Conservation (phyloP, 306 rosid genomes). For the Quercus gilva region DNA sequence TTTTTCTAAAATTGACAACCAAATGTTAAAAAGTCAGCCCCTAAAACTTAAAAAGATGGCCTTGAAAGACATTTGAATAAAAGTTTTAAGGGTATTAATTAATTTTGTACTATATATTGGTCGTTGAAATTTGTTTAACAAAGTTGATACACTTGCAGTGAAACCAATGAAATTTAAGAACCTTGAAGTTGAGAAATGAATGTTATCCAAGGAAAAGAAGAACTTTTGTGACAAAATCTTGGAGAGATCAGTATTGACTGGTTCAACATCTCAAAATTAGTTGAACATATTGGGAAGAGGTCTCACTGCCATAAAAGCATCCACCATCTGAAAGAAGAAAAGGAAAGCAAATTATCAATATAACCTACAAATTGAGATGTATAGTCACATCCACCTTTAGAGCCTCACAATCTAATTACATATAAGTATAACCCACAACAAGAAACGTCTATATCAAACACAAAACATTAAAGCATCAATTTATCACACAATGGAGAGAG, state of each 20-base stretch:
- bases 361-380: too few relatives aligned
- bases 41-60: too few relatives aligned
- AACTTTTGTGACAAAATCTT: neutral
- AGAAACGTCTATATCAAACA: neutral
- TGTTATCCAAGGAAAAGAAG: neutral
- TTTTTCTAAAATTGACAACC: too few relatives aligned
- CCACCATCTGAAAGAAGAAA: constrained; percentile 45
- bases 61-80: too few relatives aligned
- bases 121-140: too few relatives aligned
- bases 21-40: too few relatives aligned
- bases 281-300: constrained; percentile 54
- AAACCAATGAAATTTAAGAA: neutral
- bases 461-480: neutral
- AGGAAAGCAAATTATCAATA: neutral
- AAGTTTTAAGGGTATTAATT: too few relatives aligned
- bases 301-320: constrained; percentile 52
- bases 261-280: constrained; percentile 6
- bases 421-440: too few relatives aligned
- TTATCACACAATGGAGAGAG: neutral
- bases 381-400: neutral
- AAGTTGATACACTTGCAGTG: too few relatives aligned
- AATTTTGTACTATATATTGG: too few relatives aligned
- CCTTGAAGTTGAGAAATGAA: neutral
- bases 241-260: neutral
- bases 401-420: neutral